Conservation (phyloP, 2,329 filamentous ascomycete genomes). For the Alternaria dauci region DNA sequence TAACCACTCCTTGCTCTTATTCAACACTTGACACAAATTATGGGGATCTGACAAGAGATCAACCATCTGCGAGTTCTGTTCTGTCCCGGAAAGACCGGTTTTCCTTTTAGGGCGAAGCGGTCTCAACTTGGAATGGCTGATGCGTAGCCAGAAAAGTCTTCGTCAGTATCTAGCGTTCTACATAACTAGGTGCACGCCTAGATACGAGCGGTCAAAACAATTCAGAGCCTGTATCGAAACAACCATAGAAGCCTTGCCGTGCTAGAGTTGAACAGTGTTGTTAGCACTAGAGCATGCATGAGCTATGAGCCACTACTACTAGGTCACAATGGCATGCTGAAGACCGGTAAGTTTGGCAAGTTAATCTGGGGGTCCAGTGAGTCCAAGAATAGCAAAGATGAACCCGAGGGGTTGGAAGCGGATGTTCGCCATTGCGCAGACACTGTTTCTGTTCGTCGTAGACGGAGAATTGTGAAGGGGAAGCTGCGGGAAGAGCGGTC, state of each 20-base stretch:
- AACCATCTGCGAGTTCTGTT: background rate
- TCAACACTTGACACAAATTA: background rate
- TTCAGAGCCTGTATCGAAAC: background rate
- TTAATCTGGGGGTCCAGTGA: constrained; percentile 1
- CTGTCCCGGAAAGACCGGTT: background rate
- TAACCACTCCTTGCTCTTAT: background rate
- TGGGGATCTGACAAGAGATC: background rate
- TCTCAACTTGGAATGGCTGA: background rate
- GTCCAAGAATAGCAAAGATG: constrained; percentile 14
- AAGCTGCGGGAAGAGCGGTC: constrained; percentile 9
- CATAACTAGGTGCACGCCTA: background rate
- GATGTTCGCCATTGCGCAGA: background rate
- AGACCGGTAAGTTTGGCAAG: constrained; percentile 10
- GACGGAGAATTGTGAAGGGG: background rate
- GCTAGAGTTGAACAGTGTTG: constrained; percentile 1
- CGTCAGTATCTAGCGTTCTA: background rate
- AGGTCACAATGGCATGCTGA: constrained; percentile 18
- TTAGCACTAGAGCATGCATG: background rate
- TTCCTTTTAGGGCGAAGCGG: background rate
- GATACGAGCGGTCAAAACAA: constrained; percentile 2
- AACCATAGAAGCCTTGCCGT: background rate
- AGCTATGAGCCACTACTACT: background rate
- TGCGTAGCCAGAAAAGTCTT: background rate
- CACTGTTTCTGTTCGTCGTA: background rate
- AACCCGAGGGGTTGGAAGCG: background rate